phyloP scores from a whole-genome alignment of 768 basidiomycete genomes.

The Boletus rufocinnamomeus region DNA sequence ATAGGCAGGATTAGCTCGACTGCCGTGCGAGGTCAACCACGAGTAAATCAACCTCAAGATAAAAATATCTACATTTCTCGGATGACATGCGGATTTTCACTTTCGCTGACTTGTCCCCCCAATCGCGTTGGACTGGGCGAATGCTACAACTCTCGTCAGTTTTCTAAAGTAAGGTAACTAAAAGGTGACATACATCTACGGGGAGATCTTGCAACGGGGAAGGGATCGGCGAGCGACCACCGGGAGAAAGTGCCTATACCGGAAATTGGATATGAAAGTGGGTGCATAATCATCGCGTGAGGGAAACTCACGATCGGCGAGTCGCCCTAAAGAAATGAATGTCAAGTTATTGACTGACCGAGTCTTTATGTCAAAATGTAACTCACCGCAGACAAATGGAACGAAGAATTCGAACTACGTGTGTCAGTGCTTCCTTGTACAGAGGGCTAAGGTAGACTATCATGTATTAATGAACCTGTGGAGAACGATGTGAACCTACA shows the following conservation, averaged over 20 bases:
- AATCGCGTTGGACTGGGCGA: conserved; percentile 3
- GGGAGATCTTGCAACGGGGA: not conserved
- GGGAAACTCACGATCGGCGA: not conserved
- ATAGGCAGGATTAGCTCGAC: conserved; percentile 12
- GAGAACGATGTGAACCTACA: conserved; percentile 5
- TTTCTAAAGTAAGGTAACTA: not conserved
- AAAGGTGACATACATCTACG: not conserved
- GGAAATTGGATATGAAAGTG: not conserved
- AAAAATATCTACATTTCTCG: conserved; percentile 13
- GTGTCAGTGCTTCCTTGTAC: not conserved
- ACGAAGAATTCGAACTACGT: not conserved
- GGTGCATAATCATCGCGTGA: not conserved
- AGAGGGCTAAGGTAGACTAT: conserved; percentile 5
- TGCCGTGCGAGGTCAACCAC: conserved; percentile 2
- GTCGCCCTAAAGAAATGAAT: conserved; percentile 3
- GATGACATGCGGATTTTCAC: conserved; percentile 9
- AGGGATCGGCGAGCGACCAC: too few species aligned
- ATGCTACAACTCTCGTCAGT: not conserved
- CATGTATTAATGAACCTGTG: not conserved
- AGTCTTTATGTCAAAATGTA: not conserved
- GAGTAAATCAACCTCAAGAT: not conserved
- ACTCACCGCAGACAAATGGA: conserved; percentile 3
- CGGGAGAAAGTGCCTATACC: not conserved
- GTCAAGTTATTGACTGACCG: not conserved
- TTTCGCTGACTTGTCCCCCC: not conserved